Base-by-base conservation (phyloP, 2,329 filamentous ascomycete species). In the Huntiella savannae region DNA sequence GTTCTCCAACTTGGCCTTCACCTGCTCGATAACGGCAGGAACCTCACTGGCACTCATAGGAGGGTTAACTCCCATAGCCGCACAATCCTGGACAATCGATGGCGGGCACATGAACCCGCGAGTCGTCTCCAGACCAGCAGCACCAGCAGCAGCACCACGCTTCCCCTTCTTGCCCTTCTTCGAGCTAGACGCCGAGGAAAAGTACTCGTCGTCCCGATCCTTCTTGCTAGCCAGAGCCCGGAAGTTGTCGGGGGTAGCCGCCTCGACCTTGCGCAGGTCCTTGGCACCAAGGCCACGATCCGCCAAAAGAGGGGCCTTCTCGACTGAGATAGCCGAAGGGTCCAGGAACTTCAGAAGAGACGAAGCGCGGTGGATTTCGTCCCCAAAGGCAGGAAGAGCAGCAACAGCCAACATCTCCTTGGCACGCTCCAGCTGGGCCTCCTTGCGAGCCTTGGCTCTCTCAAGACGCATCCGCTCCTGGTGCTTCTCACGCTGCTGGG, bases 271-370 rank as follows among this genome's bases (percentile, higher is more conserved):
- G 58, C 91, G 81, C 58, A 79, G 76, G 45, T 82, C 75, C 55
- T 82, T 71, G 46, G 88, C 86, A 46, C 78, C 76, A 58, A 93
- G 81, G 57, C 81, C 79, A 60, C 78, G 79, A 53, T 77, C 70
- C 40, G 67, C 76, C 62, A 70, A 69, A 51, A 73, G 73, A 50
- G 68, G 73, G 32, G 63, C 73, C 66, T 81, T 83, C 64, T 81
- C 83, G 59, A 71, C 68, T 58, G 64, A 62, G 34, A 67, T 64
- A 49, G 75, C 69, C 12, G 67, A 73, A 2, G 88, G 88, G 62
- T 96, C 87, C 54, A 96, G 88, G 71, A 88, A 88, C 54, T 79
- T 78, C 55, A 96, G 82, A 40, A 98, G 71, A 59, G 78, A 82
- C 66, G 91, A 83, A 52, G 85, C 83, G 45, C 81, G 81, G 56